Conservation (phyloP, 768 basidiomycete genomes). For the Galerina marginata region DNA sequence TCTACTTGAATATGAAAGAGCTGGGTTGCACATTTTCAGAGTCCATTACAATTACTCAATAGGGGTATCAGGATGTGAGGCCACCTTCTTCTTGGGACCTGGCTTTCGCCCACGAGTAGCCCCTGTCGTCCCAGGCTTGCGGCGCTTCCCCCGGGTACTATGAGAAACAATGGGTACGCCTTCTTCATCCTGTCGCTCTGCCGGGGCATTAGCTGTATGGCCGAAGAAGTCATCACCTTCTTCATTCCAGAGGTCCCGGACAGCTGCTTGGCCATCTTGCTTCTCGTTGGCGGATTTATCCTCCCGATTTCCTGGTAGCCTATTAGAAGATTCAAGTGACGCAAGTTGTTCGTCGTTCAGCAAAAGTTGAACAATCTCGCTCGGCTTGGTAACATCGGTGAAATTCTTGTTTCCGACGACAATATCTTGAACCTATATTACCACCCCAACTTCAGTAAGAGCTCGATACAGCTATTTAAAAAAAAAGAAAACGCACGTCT, state of each 20-base stretch:
- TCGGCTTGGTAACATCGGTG: constrained; percentile 91
- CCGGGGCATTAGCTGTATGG: constrained; percentile 44
- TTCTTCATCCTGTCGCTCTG: constrained; percentile 45
- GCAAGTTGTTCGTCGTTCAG: constrained; percentile 95
- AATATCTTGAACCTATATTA: constrained; percentile 90
- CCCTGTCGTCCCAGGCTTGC: constrained; percentile 41
- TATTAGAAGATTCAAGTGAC: constrained; percentile 57
- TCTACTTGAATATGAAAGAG: constrained; percentile 12
- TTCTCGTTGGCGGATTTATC: constrained; percentile 33
- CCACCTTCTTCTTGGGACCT: constrained; percentile 42
- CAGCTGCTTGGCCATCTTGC: constrained; percentile 40
- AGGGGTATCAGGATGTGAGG: constrained; percentile 6
- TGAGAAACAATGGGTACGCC: constrained; percentile 34
- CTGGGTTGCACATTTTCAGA: not conserved
- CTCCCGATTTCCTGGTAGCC: constrained; percentile 36
- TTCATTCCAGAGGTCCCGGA: constrained; percentile 81
- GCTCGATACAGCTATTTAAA: constrained; percentile 9
- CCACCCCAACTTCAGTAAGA: not conserved
- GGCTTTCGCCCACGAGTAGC: constrained; percentile 46
- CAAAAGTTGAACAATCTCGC: constrained; percentile 94
- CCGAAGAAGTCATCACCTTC: constrained; percentile 90
- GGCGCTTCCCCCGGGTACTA: constrained; percentile 47
- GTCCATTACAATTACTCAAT: constrained; percentile 15
- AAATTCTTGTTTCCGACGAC: constrained; percentile 98
- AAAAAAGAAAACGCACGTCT: constrained; percentile 62